Base-by-base conservation (phyloP, 139 green algal species). In the Klebsormidium nitens region DNA sequence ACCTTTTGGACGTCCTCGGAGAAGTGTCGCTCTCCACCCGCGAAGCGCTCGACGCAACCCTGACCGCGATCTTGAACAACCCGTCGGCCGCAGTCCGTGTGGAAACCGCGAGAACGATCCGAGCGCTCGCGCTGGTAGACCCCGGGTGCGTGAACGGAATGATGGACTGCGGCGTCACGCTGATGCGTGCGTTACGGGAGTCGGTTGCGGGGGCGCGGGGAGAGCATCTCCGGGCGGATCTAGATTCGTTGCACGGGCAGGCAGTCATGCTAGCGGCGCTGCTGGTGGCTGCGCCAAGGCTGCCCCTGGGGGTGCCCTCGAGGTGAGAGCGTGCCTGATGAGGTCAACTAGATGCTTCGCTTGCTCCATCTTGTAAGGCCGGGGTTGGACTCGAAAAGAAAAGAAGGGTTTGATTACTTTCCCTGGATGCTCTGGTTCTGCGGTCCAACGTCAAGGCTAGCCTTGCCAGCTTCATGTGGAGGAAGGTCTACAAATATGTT, bases 1-100 rank as follows among this genome's bases (percentile, higher is more conserved):
- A 89, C 36, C 65, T 95, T 70, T 49, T 96, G 55, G 86, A 89
- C 59, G 68, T 83, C 1, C 74, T 96, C 31, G 90, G 90, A 19
- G 90, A 91, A 79, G 73, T 93, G 35, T 42, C 74, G 87, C 8
- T 70, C 62, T 19, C 61, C 28, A 26, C 17, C n/a, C n/a, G n/a
- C n/a, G n/a, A n/a, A n/a, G n/a, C n/a, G n/a, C n/a, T n/a, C n/a
- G n/a, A n/a, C n/a, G n/a, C n/a, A n/a, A n/a, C n/a, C n/a, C n/a
- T n/a, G n/a, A n/a, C n/a, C n/a, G n/a, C n/a, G n/a, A n/a, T n/a
- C n/a, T n/a, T n/a, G n/a, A n/a, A n/a, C n/a, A n/a, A n/a, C n/a
- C n/a, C n/a, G n/a, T n/a, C n/a, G n/a, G n/a, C n/a, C n/a, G n/a
- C n/a, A n/a, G n/a, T n/a, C n/a, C 42, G 42, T 14, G 39, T 78